Evolutionary conservation across 2,329 filamentous ascomycete species (phyloP).

Genomic region (Byssothecium circinans): DNA sequence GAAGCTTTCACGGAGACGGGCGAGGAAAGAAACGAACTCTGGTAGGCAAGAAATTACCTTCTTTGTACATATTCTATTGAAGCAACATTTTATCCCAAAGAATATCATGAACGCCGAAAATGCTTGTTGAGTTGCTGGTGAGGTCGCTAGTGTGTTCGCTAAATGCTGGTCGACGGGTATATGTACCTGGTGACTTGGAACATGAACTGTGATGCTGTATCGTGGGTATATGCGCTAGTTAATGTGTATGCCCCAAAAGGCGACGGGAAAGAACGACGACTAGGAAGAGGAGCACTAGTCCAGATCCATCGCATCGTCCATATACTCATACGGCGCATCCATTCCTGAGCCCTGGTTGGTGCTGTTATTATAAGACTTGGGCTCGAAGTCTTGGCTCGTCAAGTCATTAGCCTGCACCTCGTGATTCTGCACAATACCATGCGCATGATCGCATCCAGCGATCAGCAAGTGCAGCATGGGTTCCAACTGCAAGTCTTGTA

Average conservation of each 20-base stretch:
- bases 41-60: conserved; percentile 15
- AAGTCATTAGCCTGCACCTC: conserved; percentile 8
- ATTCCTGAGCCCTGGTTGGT: conserved; percentile 13
- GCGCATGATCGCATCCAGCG: conserved; percentile 61
- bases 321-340: conserved; percentile 35
- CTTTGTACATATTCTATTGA: conserved; percentile 13
- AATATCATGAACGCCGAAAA: background rate
- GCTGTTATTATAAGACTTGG: conserved; percentile 6
- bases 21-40: conserved; percentile 4
- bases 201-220: no score
- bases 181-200: no score
- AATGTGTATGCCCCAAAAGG: no score
- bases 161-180: no score
- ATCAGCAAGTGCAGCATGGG: conserved; percentile 62
- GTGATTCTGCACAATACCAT: conserved; percentile 40
- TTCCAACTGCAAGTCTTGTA: conserved; percentile 65
- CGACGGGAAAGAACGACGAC: no score
- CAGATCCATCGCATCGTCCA: conserved; percentile 43
- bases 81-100: background rate
- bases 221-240: no score
- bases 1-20: background rate
- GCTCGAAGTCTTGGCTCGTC: conserved; percentile 27
- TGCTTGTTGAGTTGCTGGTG: no score
- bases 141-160: no score
- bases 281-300: conserved; percentile 23